Conservation (phyloP, 371 early-diverging fungal species). For the Blakeslea trispora region DNA sequence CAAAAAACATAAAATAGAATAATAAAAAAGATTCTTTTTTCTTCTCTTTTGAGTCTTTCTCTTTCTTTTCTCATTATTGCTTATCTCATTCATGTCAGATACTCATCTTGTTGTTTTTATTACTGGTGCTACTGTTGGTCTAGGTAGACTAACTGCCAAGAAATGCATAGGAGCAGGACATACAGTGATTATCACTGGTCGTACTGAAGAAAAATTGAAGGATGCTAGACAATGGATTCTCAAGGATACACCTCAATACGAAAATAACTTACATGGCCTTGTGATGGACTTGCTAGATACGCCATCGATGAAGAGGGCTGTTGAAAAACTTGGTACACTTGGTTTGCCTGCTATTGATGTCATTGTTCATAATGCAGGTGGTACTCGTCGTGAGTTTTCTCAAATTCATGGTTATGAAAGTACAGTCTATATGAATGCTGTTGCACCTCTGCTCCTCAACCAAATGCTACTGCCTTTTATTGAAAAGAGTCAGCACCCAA, state of each 20-base stretch:
- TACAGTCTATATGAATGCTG: conserved; percentile 37
- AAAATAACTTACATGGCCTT: conserved; percentile 17
- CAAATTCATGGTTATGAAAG: conserved; percentile 24
- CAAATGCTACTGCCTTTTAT: conserved; percentile 25
- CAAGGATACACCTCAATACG: background rate
- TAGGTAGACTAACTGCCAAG: conserved; percentile 33
- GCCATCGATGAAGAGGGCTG: conserved; percentile 27
- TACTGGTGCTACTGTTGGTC: conserved; percentile 40
- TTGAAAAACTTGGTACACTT: conserved; percentile 16
- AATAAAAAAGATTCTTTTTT: background rate
- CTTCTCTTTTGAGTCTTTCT: background rate
- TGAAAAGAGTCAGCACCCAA: conserved; percentile 17
- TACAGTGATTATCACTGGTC: conserved; percentile 43
- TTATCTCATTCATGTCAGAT: background rate
- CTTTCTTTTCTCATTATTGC: conserved; percentile 1
- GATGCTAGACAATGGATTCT: conserved; percentile 21
- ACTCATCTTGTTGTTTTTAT: conserved; percentile 30
- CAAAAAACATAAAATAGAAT: conserved; percentile 9
- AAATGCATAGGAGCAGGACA: conserved; percentile 31
- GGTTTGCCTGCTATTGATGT: conserved; percentile 27
- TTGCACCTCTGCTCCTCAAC: conserved; percentile 42
- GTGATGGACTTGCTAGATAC: conserved; percentile 31
- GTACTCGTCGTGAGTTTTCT: conserved; percentile 8
- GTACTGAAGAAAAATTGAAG: conserved; percentile 22
- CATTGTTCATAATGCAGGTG: conserved; percentile 41